These are phyloP conservation scores for Fusarium sp. DNA, from an alignment of 2,329 filamentous ascomycete species.

Conservation along the genomic window DNA sequence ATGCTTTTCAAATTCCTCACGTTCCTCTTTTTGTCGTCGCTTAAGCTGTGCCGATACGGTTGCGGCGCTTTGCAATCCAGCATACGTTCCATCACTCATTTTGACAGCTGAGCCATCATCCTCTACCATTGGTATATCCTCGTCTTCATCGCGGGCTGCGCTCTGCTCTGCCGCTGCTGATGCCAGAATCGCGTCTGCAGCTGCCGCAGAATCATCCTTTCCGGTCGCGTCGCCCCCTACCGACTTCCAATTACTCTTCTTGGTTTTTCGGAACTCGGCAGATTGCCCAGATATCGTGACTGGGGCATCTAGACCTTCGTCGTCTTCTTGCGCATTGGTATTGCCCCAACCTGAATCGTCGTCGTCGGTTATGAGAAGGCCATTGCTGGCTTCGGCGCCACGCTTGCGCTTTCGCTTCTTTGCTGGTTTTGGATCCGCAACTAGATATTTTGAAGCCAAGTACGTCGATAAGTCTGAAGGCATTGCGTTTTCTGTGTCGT, in stretches of 20 bases:
- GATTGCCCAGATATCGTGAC: slow-evolving; percentile 62
- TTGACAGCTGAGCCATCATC: slow-evolving; percentile 62
- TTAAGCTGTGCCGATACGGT: slow-evolving; percentile 77
- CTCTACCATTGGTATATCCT: slow-evolving; percentile 61
- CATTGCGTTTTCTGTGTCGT: slow-evolving; percentile 52
- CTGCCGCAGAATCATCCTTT: slow-evolving; percentile 64
- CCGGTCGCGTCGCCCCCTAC: slow-evolving; percentile 59
- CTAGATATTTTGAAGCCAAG: slow-evolving; percentile 89
- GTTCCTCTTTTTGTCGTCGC: slow-evolving; percentile 73
- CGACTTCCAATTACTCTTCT: slow-evolving; percentile 84
- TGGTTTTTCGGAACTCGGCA: slow-evolving; percentile 76
- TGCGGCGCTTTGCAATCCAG: slow-evolving; percentile 85
- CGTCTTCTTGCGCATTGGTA: slow-evolving; percentile 53
- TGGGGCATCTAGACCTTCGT: slow-evolving; percentile 65
- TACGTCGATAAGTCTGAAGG: slow-evolving; percentile 79
- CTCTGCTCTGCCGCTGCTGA: slow-evolving; percentile 75
- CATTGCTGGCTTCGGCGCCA: slow-evolving; percentile 58
- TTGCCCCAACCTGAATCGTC: slow-evolving; percentile 66
- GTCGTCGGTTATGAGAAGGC: slow-evolving; percentile 74
- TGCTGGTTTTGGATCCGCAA: slow-evolving; percentile 64
- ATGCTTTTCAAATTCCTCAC: slow-evolving; percentile 60
- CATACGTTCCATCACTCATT: slow-evolving; percentile 90
- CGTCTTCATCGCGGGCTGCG: slow-evolving; percentile 60
- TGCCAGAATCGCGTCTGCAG: slow-evolving; percentile 80
- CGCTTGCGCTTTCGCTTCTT: slow-evolving; percentile 75